Evolutionary conservation across 495 filamentous ascomycete genomes (phyloP).

Genomic region (Trichoderma gamsii): DNA sequence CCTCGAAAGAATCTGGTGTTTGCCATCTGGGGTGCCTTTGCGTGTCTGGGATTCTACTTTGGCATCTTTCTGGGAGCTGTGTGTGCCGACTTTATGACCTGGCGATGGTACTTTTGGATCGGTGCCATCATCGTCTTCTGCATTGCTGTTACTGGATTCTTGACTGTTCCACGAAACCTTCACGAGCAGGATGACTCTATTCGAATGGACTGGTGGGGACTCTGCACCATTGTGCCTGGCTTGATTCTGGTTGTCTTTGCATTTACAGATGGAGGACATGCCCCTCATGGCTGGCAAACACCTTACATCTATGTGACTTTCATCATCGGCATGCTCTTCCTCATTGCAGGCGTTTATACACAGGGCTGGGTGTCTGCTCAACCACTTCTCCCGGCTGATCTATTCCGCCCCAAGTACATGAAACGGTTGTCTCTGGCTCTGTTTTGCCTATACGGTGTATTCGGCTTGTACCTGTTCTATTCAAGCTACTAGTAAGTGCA

Average conservation of each 20-base stretch:
- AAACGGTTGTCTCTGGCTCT: constrained; percentile 58
- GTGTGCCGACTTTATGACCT: constrained; percentile 49
- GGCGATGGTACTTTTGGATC: constrained; percentile 70
- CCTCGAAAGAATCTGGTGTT: constrained; percentile 71
- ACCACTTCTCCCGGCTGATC: constrained; percentile 66
- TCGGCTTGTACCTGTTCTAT: constrained; percentile 75
- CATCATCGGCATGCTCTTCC: constrained; percentile 50
- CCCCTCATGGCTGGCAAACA: constrained; percentile 62
- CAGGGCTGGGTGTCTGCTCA: constrained; percentile 69
- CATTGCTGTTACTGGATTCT: constrained; percentile 34
- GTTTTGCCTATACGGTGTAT: constrained; percentile 68
- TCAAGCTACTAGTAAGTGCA: constrained; percentile 67
- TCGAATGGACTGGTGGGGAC: constrained; percentile 66
- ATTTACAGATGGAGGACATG: constrained; percentile 67
- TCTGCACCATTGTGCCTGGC: constrained; percentile 56
- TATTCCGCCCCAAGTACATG: constrained; percentile 72
- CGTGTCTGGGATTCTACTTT: constrained; percentile 61
- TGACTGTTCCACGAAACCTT: constrained; percentile 54
- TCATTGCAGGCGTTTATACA: constrained; percentile 58
- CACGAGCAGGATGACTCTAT: constrained; percentile 17
- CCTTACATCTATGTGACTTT: constrained; percentile 65
- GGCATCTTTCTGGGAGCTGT: constrained; percentile 69
- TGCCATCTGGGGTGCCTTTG: constrained; percentile 62
- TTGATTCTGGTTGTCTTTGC: constrained; percentile 70
- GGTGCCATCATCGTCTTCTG: constrained; percentile 45